phyloP scores from a whole-genome alignment of 352 stramenopile genomes.

The Phytopythium kandeliae region DNA sequence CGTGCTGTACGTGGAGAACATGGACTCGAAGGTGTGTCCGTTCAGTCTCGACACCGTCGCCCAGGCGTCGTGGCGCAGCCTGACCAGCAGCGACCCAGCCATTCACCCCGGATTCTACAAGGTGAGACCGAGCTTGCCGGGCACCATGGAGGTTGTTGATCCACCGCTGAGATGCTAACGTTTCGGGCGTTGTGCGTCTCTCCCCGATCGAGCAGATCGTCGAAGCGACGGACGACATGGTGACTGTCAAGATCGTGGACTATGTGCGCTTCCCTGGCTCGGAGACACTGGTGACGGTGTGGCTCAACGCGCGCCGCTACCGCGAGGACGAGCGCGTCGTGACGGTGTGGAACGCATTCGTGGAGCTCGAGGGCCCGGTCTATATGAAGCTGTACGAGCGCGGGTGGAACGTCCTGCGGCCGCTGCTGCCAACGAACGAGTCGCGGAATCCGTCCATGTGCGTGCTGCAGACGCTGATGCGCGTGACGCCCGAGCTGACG shows the following conservation, averaged over 20 bases:
- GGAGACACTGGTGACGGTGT: constrained; percentile 21
- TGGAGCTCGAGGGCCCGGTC: constrained; percentile 21
- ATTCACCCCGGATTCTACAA: constrained; percentile 17
- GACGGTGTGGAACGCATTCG: constrained; percentile 24
- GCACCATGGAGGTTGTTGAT: too few relatives aligned
- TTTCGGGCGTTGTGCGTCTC: too few relatives aligned
- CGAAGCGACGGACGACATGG: constrained; percentile 12
- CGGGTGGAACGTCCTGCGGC: constrained; percentile 23
- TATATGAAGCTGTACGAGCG: constrained; percentile 22
- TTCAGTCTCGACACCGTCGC: constrained; percentile 20
- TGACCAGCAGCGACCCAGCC: constrained; percentile 10
- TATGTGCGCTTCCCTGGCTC: constrained; percentile 12
- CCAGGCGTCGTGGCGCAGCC: constrained; percentile 19
- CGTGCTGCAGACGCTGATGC: constrained; percentile 23
- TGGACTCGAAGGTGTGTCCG: constrained; percentile 23
- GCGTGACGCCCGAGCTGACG: constrained; percentile 12
- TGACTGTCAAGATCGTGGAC: constrained; percentile 23
- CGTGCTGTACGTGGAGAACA: constrained; percentile 21
- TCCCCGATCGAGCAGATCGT: too few relatives aligned
- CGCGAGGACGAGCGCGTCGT: constrained; percentile 16
- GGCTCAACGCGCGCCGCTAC: constrained; percentile 15
- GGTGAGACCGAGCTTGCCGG: constrained; percentile 1
- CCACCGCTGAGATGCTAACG: too few relatives aligned
- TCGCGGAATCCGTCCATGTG: constrained; percentile 14
- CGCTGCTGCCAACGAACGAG: constrained; percentile 12